Evolutionary conservation across 495 filamentous ascomycete genomes (phyloP), one percentile per base, ranked within the genome.

Genomic region (Tricharina praecox): DNA sequence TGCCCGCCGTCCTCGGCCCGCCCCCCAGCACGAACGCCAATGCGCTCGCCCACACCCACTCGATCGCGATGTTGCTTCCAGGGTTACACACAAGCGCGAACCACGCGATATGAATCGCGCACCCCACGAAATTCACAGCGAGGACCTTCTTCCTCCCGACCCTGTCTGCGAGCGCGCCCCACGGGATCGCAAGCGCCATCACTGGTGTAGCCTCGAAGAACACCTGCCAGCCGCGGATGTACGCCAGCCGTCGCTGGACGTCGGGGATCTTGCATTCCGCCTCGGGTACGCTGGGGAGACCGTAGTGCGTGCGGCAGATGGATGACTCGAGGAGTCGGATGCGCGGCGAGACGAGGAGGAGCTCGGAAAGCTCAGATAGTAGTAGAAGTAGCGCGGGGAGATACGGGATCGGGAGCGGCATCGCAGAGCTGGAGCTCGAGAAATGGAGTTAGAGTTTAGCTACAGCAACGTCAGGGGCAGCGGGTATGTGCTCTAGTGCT

Each of bases 221-320:
- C 3, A 47, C 43, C 23, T 51, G 42, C 49, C 49, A 51, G 9
- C 42, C 49, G 3, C 25, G 37, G 19, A 51, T 30, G 26, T 47
- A 16, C 24, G 49, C 49, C 16, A 51, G 42, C 13, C 34, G 23
- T 18, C 30, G n/a, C 23, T 51, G 49, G 19, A 51, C 49, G 28
- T 37, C 44, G 8, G 49, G 44, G 18, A 11, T 23, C 13, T 20
- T 32, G 15, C 25, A 9, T 11, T 15, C 15, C 1, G 39, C 35
- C 11, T 50, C 40, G 25, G 13, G 18, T 15, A 18, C 36, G 18
- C 11, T 3, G 28, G 28, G 28, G n/a, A 39, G 16, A 7, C 8
- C 16, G 42, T 51, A 51, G 49, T 46, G 28, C 3, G 19, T n/a
- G 43, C 49, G 49, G 25, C 49, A 51, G 19, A 51, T 38, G 3